phyloP scores from a whole-genome alignment of 768 basidiomycete species.

The Termitomyces sp. region DNA sequence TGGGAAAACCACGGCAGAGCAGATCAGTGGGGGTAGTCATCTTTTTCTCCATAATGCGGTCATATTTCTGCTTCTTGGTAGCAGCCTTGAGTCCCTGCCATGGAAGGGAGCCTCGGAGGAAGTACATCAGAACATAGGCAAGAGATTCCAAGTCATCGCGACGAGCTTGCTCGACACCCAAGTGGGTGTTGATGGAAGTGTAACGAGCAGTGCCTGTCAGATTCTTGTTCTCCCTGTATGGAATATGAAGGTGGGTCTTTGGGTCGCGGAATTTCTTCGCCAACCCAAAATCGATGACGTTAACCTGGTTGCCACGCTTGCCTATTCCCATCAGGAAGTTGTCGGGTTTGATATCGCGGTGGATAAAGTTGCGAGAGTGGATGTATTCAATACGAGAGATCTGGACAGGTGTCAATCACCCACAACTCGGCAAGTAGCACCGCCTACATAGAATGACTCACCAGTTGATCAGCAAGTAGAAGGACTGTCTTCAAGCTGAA shows the following conservation, averaged over 20 bases:
- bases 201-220: conserved; percentile 98
- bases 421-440: conserved; percentile 9
- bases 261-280: conserved; percentile 99
- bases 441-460: conserved; percentile 33
- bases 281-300: conserved; percentile 96
- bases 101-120: conserved; percentile 94
- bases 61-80: conserved; percentile 99
- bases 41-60: conserved; percentile 99
- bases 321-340: conserved; percentile 99
- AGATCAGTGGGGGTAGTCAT: conserved; percentile 98
- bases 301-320: conserved; percentile 99
- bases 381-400: conserved; percentile 99
- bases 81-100: conserved; percentile 99
- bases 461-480: conserved; percentile 93
- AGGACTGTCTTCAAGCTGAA: conserved; percentile 97
- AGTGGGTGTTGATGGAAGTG: conserved; percentile 98
- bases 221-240: conserved; percentile 99
- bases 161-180: conserved; percentile 97
- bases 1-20: conserved; percentile 98
- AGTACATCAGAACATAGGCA: conserved; percentile 99
- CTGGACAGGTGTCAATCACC: conserved; percentile 34
- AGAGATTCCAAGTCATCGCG: conserved; percentile 98
- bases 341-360: conserved; percentile 98
- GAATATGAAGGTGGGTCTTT: conserved; percentile 99
- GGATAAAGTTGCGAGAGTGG: conserved; percentile 98